Conservation (phyloP, 805 yeast species). For the Candida palmyrensis region DNA sequence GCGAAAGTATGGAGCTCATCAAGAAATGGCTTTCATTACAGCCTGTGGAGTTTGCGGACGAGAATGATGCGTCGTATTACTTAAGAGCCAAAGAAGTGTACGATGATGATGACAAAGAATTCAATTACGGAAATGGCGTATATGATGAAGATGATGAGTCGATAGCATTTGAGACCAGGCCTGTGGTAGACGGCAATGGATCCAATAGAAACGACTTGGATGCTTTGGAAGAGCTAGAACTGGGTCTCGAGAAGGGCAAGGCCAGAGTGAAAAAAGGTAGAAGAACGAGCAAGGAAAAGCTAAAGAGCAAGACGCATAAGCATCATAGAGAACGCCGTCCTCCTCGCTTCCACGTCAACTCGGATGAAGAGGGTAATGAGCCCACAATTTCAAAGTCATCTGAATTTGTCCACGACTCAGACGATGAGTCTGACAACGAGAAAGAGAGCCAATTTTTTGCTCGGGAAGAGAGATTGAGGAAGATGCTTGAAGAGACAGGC, state of each 20-base stretch:
- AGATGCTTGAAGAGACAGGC: slow-evolving; percentile 28
- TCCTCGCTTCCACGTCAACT: slow-evolving; percentile 21
- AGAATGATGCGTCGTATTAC: slow-evolving; percentile 30
- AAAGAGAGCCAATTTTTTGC: slow-evolving; percentile 47
- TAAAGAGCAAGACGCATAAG: slow-evolving; percentile 3
- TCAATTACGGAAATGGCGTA: slow-evolving; percentile 9
- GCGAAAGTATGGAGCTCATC: slow-evolving; percentile 30
- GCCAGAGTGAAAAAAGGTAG: slow-evolving; percentile 18
- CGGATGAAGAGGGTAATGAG: slow-evolving; percentile 22
- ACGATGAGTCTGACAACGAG: slow-evolving; percentile 60
- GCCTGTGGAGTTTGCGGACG: slow-evolving; percentile 30
- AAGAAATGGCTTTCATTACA: slow-evolving; percentile 35
- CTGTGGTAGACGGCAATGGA: slow-evolving; percentile 6
- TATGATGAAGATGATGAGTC: slow-evolving; percentile 20
- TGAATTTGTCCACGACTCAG: slow-evolving; percentile 54
- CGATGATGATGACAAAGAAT: slow-evolving; percentile 11
- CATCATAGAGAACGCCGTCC: slow-evolving; percentile 9
- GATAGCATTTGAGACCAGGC: slow-evolving; percentile 27
- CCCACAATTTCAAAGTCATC: slow-evolving; percentile 38
- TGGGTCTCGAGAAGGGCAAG: slow-evolving; percentile 16
- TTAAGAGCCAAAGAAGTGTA: slow-evolving; percentile 20
- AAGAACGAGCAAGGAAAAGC: slow-evolving; percentile 6
- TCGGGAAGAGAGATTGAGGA: slow-evolving; percentile 48
- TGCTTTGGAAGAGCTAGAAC: slow-evolving; percentile 8
- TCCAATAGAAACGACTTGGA: slow-evolving; percentile 4